Evolutionary conservation across 306 rosid genomes (phyloP).

Genomic region (Corylus avellana): DNA sequence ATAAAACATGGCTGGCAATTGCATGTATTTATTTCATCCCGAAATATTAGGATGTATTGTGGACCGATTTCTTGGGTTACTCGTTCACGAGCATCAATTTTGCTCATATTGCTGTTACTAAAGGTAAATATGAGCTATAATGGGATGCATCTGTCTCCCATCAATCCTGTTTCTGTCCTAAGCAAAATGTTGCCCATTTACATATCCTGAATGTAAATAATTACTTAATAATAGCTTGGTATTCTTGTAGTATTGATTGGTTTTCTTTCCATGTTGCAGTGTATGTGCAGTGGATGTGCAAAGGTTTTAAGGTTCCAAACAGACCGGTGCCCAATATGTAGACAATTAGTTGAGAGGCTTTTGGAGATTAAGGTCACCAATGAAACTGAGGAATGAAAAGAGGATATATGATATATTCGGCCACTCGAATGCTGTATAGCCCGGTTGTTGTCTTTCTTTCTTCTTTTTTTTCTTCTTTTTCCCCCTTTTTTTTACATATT

Average conservation of each 20-base stretch:
- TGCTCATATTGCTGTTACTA: background rate
- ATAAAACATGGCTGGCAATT: background rate
- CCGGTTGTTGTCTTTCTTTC: conserved; percentile 39
- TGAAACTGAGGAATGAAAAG: conserved; percentile 58
- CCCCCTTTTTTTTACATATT: background rate
- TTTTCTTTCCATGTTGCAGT: conserved; percentile 53
- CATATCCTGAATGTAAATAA: conserved; percentile 7
- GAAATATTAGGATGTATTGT: background rate
- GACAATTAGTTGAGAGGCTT: conserved; percentile 97
- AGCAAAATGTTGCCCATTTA: conserved; percentile 7
- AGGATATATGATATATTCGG: background rate
- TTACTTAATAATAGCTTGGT: background rate
- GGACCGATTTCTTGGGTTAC: background rate
- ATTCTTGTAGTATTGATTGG: conserved; percentile 17
- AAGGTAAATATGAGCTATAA: background rate
- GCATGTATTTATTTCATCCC: background rate
- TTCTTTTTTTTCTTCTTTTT: conserved; percentile 12
- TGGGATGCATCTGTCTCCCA: background rate
- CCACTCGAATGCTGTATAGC: conserved; percentile 43
- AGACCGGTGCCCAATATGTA: conserved; percentile 90
- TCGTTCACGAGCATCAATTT: background rate
- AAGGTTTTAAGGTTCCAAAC: conserved; percentile 90
- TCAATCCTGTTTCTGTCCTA: background rate
- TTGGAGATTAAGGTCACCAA: conserved; percentile 81
- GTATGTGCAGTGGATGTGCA: conserved; percentile 94